Evolutionary conservation across 306 rosid genomes (phyloP), one percentile per base, ranked within the genome.

Genomic region (Sicyos edulis): DNA sequence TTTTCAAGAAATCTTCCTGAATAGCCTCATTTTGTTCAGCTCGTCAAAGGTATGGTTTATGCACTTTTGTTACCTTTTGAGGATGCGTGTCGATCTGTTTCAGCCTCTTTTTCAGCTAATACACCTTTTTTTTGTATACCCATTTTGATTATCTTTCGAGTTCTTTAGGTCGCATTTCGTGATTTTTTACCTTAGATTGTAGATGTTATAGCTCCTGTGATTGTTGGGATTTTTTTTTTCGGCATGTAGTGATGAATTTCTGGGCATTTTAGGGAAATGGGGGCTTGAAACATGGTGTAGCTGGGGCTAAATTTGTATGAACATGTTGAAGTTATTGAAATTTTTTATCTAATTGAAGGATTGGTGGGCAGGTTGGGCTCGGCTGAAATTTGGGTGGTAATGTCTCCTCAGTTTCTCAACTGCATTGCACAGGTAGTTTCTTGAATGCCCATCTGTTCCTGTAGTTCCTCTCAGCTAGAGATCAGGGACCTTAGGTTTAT

Each of bases 71-170:
- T 47, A 50, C 37, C 12, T 44, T 66, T 66, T 66, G 32, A 68
- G 56, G 57, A 7, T 68, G 73, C 57, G 58, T 50, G 22, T 69
- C 16, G 24, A 69, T 69, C 73, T 51, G 73, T 69, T 29, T 50
- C 22, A 6, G 12, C 20, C 6, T 68, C 44, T 22, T 68, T 47
- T 2, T 12, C 6, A 66, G 54, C 54, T 66, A 20, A 44, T 12
- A 8, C 6, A 47, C 56, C n/a, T 0, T 42, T 47, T 47, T 45
- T 67, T 45, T 67, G 56, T 8, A 7, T 40, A 47, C 72, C 40
- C 72, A 47, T 49, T 47, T 67, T 5, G 40, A 67, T 69, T 50
- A 7, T 50, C 44, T 69, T 7, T 69, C 15, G 34, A 4, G 24
- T 50, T 49, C 19, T 69, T 69, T 69, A 53, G 73, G 73, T 50